phyloP scores from a whole-genome alignment of 2,329 filamentous ascomycete species.

The Xylariaceae sp. region DNA sequence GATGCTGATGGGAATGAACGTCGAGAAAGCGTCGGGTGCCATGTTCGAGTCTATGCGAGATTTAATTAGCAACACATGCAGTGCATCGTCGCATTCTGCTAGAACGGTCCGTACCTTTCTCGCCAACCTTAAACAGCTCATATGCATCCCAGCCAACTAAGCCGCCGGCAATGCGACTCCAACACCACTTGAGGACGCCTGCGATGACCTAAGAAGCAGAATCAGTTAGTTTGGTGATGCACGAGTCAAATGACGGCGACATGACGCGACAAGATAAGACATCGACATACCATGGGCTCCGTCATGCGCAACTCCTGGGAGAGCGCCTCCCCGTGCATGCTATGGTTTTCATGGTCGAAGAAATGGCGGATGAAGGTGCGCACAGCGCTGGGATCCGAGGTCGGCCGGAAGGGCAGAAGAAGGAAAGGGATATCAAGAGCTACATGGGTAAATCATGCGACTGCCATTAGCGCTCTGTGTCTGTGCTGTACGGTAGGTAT shows the following conservation, averaged over 20 bases:
- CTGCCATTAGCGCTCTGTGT: slow-evolving; percentile 12
- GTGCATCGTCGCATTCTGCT: neutral
- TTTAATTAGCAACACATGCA: slow-evolving; percentile 8
- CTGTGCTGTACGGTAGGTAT: no score
- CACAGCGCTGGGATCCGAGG: slow-evolving; percentile 84
- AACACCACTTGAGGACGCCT: slow-evolving; percentile 96
- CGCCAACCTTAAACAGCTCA: slow-evolving; percentile 89
- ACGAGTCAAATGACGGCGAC: neutral
- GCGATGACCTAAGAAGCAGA: slow-evolving; percentile 66
- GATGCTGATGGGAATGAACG: slow-evolving; percentile 90
- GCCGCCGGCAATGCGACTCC: slow-evolving; percentile 84
- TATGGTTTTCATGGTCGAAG: slow-evolving; percentile 68
- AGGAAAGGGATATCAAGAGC: slow-evolving; percentile 88
- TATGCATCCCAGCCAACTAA: slow-evolving; percentile 97
- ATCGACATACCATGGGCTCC: slow-evolving; percentile 74
- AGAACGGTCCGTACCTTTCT: slow-evolving; percentile 60
- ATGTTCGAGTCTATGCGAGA: slow-evolving; percentile 69
- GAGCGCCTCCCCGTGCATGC: slow-evolving; percentile 63
- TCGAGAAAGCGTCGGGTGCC: slow-evolving; percentile 89
- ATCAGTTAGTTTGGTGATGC: neutral
- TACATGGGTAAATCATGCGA: slow-evolving; percentile 34
- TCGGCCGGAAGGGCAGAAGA: slow-evolving; percentile 87
- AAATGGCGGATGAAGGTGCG: slow-evolving; percentile 90
- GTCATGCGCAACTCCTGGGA: slow-evolving; percentile 84
- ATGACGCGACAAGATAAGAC: slow-evolving; percentile 1